Conservation (phyloP, 108 stramenopile genomes). For the Pseudonitzschia pungens region DNA sequence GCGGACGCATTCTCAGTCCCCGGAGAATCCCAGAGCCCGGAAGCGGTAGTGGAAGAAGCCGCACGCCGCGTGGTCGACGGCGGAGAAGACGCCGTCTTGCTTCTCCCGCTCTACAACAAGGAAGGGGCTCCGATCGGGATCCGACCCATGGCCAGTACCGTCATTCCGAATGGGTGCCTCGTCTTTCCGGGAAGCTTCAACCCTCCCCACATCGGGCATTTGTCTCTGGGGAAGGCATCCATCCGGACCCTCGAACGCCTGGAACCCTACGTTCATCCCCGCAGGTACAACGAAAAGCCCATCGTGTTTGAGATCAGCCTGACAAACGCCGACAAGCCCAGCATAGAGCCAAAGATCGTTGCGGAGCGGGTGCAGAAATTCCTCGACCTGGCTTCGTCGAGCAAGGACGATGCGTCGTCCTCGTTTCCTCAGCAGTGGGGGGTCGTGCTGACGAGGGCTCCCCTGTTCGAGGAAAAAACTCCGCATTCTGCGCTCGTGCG, state of each 20-base stretch:
- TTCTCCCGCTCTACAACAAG: conserved; percentile 40
- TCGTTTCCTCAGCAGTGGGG: conserved; percentile 73
- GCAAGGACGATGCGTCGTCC: background rate
- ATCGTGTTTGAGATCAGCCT: conserved; percentile 76
- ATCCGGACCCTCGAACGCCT: conserved; percentile 26
- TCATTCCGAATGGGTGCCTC: conserved; percentile 52
- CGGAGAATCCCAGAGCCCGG: too few relatives aligned
- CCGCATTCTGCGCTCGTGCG: background rate
- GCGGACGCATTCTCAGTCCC: background rate
- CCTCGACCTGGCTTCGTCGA: background rate
- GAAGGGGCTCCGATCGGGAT: conserved; percentile 23
- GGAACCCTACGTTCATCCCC: conserved; percentile 19
- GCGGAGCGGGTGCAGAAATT: background rate
- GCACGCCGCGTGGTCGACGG: conserved; percentile 53
- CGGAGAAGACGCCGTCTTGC: conserved; percentile 46
- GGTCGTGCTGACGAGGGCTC: conserved; percentile 76
- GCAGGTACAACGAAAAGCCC: conserved; percentile 20
- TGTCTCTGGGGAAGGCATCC: conserved; percentile 71
- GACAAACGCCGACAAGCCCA: conserved; percentile 83
- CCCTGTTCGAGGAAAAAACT: conserved; percentile 70
- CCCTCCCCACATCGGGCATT: conserved; percentile 87
- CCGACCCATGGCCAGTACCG: conserved; percentile 16
- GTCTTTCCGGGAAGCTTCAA: conserved; percentile 90
- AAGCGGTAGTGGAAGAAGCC: conserved; percentile 25
- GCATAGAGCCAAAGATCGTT: conserved; percentile 60